Evolutionary conservation across 192 early-diverging fungal genomes (phyloP), one percentile per base, ranked within the genome.

Genomic region (Gaertneriomyces semiglobifer): DNA sequence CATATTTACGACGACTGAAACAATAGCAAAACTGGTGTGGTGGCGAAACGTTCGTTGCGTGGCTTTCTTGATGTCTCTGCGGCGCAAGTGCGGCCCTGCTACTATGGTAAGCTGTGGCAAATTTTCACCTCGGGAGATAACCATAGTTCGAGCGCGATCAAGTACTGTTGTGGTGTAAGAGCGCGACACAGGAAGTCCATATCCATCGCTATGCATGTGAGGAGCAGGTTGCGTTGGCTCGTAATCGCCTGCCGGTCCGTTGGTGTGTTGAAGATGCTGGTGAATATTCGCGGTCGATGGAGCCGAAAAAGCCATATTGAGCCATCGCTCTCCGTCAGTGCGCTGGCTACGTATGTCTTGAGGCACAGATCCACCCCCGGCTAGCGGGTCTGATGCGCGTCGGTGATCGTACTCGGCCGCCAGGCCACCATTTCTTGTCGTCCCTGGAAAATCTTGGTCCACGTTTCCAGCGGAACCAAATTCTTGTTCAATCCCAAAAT

Each of bases 1-100:
- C 66, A 79, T 74, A 53, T 76, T 81, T 12, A 68, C 62, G 3
- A 77, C n/a, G 33, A 79, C 72, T 14, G 70, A 44, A 3, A 66
- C 11, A 12, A 72, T 19, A 4, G 79, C 78, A 11, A 60, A 57
- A 7, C 19, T 11, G 18, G 79, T 79, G 56, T 81, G 77, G n/a
- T 40, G 5, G 16, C 41, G 47, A 19, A 81, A 66, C 5, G 72
- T 73, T 44, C 70, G 51, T 7, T 67, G 65, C 6, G 79, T 82
- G 12, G 72, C 70, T 47, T 65, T 56, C 4, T 76, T 65, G 38
- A 82, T 63, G 6, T 74, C 44, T 7, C 56, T 58, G 19, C 70
- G 68, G 11, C 74, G 62, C 14, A 71, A 44, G n/a, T 66, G 52
- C 53, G 77, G 66, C 4, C 44, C 63, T 14, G 60, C 62, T 11